Evolutionary conservation across 192 early-diverging fungal species (phyloP), one percentile per base, ranked within the genome.

Genomic region (Coemansia sp.): DNA sequence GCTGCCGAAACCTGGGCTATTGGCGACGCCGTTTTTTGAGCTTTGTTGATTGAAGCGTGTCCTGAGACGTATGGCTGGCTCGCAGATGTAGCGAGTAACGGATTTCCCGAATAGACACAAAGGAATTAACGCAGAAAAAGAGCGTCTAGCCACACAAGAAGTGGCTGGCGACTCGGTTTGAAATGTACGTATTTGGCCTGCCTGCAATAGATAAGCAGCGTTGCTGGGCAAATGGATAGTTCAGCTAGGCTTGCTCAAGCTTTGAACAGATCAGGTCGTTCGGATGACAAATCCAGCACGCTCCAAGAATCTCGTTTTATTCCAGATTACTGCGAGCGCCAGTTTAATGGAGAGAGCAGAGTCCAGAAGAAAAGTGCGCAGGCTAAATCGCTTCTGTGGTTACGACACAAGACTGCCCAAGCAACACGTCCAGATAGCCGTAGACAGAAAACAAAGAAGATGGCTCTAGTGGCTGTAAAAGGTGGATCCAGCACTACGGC

Each of bases 1-100:
- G 62, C 62, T 25, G 38, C 52, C 22, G 62, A 18, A 53, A 30
- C 23, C 61, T 63, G 61, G 28, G 52, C 61, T 32, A 53, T 53
- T 22, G 34, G 12, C 49, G 60, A 52, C 60, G 38, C 38, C 38
- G 38, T 44, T 44, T 44, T 44, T 44, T 44, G 38, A 44, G 38
- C 5, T 44, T 44, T 0, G 38, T 16, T 44, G 38, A 44, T 16
- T 14, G 3, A 16, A 16, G 38, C 38, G 12, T 3, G 38, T 16
- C 14, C 38, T 44, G 14, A 44, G 12, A 14, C 38, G 38, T 44
- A 14, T 44, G 38, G 38, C 38, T 44, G 12, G 38, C 38, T 44
- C 12, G 38, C 14, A 44, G 38, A 44, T 1, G 38, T 44, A 44
- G 38, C 38, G 38, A 16, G 38, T 16, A 44, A 44, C 2, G 16